Conservation (phyloP, 805 yeast species). For the Saturnispora besseyi region DNA sequence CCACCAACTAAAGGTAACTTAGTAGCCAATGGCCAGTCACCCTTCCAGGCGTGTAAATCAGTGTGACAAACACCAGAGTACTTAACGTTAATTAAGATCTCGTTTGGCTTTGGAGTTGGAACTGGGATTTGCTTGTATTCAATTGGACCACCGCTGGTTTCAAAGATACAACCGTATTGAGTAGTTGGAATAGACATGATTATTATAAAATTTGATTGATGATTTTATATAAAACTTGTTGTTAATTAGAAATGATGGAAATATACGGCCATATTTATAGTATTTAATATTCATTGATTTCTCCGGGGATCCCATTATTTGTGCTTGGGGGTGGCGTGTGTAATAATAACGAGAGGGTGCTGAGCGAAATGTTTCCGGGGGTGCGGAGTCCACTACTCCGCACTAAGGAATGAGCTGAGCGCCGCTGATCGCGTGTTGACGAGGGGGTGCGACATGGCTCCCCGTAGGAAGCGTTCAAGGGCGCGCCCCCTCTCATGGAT, state of each 20-base stretch:
- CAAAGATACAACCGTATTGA: slow-evolving; percentile 62
- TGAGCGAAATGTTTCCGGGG: not conserved
- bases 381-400: not conserved
- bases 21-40: slow-evolving; percentile 75
- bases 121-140: slow-evolving; percentile 63
- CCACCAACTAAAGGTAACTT: slow-evolving; percentile 73
- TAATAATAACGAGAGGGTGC: not conserved
- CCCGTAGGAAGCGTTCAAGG: slow-evolving; percentile 63
- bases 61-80: slow-evolving; percentile 90
- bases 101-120: slow-evolving; percentile 64
- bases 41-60: slow-evolving; percentile 84
- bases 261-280: not conserved
- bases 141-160: slow-evolving; percentile 51
- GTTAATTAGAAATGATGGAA: not conserved
- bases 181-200: slow-evolving; percentile 41
- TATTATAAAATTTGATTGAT: not conserved
- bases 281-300: slow-evolving; percentile 15
- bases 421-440: slow-evolving; percentile 71
- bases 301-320: not conserved
- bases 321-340: not conserved
- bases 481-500: slow-evolving; percentile 75
- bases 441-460: slow-evolving; percentile 89
- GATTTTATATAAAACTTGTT: not conserved
- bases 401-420: slow-evolving; percentile 28
- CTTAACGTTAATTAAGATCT: slow-evolving; percentile 64